Base-by-base conservation (phyloP, 495 filamentous ascomycete genomes). In the Bryoglossum gracile region DNA sequence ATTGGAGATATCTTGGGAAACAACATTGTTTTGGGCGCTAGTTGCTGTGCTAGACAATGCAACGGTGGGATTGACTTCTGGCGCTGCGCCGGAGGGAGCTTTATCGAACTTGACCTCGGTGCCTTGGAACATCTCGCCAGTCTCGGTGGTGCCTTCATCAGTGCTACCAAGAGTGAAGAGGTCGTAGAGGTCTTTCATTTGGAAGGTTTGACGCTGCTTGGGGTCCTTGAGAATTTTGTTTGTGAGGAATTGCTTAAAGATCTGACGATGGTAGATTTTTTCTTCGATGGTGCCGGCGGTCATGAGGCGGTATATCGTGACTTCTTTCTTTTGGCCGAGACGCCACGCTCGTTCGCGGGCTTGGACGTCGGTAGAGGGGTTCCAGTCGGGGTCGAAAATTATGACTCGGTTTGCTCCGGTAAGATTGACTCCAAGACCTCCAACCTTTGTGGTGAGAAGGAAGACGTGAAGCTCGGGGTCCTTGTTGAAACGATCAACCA, bases 331-430 rank as follows among this genome's bases (percentile, higher is more conserved):
- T 66, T 98, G 92, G 3, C 92, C 92, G 9, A 98, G 73, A 33
- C 92, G 78, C 92, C 92, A 97, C 18, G 92, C 91, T 47, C 92
- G 78, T 66, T 98, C 92, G n/a, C 91, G 81, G 3, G 92, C 92
- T 62, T 98, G 91, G 22, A 91, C 70, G 58, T 96, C 89, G 1
- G 87, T 95, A 1, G 87, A 92, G 8, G 88, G 89, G 63, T 98
- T 96, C 92, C 92, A 98, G 62, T 98, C 91, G 0, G 92, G 92
- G 59, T 98, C 92, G 54, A 86, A 98, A 46, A 98, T 95, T 60
- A 98, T 94, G 46, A 98, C 89, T 19, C 92, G 84, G 64, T 94
- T 86, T 1, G 92, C 92, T 4, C 92, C 91, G 6, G 92, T 97
- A 11, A 98, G 68, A 56, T 98, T 98, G 38, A 95, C 79, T 4